Evolutionary conservation across 192 early-diverging fungal genomes (phyloP).

Genomic region (Fimicolochytrium jonesii): DNA sequence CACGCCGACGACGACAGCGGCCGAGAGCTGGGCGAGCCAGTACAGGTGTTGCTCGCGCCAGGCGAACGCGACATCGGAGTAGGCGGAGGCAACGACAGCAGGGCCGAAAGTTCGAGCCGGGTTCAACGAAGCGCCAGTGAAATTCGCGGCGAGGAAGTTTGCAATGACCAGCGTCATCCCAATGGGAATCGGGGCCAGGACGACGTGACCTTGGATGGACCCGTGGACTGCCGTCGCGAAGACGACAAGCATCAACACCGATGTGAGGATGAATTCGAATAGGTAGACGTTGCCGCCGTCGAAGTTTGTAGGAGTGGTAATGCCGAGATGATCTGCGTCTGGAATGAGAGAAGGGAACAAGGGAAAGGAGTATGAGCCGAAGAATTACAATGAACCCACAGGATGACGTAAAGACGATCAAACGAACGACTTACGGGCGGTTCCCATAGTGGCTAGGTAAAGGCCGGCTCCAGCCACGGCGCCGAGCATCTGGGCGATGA

Average conservation of each 20-base stretch:
- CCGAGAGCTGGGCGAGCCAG: neutral
- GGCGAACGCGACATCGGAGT: neutral
- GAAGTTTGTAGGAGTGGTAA: neutral
- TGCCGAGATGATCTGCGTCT: no score
- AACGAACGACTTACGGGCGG: no score
- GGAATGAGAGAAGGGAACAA: no score
- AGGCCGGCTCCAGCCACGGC: slow-evolving; percentile 5
- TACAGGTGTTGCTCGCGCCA: neutral
- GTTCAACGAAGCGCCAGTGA: neutral
- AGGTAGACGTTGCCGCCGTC: neutral
- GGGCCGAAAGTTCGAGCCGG: neutral
- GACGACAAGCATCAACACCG: neutral
- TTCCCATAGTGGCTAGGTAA: no score
- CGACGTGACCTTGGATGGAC: no score
- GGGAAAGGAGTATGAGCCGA: no score
- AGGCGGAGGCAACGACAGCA: no score
- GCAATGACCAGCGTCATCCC: neutral
- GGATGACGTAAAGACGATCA: no score
- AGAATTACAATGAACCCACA: no score
- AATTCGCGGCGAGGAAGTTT: neutral
- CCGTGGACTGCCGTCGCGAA: neutral
- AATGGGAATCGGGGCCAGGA: neutral
- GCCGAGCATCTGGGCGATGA: slow-evolving; percentile 5
- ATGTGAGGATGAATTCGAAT: neutral
- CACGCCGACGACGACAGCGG: slow-evolving; percentile 2